These are phyloP conservation scores for Corynascus novoguineensis DNA, from an alignment of 495 filamentous ascomycete species.

Conservation along the genomic window DNA sequence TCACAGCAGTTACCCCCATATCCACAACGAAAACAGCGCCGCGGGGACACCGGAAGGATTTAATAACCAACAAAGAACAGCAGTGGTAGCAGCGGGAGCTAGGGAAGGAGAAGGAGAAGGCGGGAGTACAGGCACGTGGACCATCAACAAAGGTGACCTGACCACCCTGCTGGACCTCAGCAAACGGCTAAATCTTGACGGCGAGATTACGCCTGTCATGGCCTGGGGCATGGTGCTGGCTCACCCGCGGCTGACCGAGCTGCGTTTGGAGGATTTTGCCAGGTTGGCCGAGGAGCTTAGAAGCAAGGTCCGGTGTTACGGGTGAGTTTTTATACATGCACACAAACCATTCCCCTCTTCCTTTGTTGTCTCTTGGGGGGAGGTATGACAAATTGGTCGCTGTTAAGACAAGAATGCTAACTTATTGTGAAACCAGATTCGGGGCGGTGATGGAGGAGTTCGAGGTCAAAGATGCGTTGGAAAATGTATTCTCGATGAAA, in stretches of 20 bases:
- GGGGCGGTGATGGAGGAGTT: conserved; percentile 87
- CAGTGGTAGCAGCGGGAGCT: too few relatives aligned
- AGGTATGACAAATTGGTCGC: neutral
- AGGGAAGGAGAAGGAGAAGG: neutral
- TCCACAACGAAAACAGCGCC: neutral
- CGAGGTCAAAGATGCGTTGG: conserved; percentile 80
- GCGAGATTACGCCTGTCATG: conserved; percentile 96
- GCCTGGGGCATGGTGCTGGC: conserved; percentile 76
- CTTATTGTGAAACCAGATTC: conserved; percentile 49
- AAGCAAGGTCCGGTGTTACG: conserved; percentile 85
- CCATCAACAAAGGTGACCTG: conserved; percentile 68
- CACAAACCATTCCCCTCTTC: neutral
- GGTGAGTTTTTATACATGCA: conserved; percentile 54
- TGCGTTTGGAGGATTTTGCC: conserved; percentile 66
- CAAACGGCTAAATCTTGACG: conserved; percentile 74
- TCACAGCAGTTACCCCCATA: neutral
- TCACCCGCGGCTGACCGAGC: conserved; percentile 59
- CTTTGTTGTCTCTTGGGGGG: neutral
- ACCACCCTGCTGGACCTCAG: conserved; percentile 78
- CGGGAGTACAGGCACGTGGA: conserved; percentile 54
- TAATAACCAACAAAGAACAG: too few relatives aligned
- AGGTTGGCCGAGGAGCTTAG: conserved; percentile 65
- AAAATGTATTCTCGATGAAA: conserved; percentile 62
- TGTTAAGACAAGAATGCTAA: neutral
- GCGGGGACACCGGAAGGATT: too few relatives aligned